Evolutionary conservation across 495 filamentous ascomycete species (phyloP).

Genomic region (Pyrenula aspistea): DNA sequence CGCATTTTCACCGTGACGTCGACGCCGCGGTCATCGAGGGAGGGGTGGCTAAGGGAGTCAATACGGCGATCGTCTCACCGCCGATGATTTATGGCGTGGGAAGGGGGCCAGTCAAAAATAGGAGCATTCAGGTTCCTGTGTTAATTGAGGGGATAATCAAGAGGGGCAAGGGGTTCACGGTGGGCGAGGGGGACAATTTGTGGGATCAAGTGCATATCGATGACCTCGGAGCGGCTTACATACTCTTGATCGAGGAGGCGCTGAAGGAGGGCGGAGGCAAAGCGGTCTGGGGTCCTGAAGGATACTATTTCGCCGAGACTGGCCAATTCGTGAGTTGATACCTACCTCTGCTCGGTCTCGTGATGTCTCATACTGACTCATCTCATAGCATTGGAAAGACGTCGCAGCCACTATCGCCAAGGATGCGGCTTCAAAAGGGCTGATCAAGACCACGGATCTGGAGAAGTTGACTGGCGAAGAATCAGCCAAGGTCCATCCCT

Average conservation of each 20-base stretch:
- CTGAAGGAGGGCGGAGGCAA: slow-evolving; percentile 26
- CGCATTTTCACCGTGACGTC: no score
- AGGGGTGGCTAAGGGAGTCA: no score
- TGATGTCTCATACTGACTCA: background rate
- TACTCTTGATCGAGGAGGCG: slow-evolving; percentile 44
- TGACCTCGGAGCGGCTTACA: slow-evolving; percentile 51
- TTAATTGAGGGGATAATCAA: slow-evolving; percentile 40
- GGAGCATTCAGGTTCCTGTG: slow-evolving; percentile 47
- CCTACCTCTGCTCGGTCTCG: no score
- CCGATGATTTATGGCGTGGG: slow-evolving; percentile 61
- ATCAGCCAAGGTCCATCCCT: slow-evolving; percentile 7
- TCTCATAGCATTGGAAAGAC: slow-evolving; percentile 34
- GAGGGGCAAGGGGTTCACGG: slow-evolving; percentile 40
- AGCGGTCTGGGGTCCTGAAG: slow-evolving; percentile 46
- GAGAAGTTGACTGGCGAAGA: slow-evolving; percentile 8
- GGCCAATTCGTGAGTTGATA: slow-evolving; percentile 33
- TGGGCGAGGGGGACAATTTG: slow-evolving; percentile 42
- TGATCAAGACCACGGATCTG: slow-evolving; percentile 37
- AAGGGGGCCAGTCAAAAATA: slow-evolving; percentile 49
- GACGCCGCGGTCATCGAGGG: no score
- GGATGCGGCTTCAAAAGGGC: slow-evolving; percentile 39
- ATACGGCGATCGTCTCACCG: slow-evolving; percentile 56
- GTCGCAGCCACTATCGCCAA: slow-evolving; percentile 37
- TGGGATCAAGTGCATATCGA: slow-evolving; percentile 60
- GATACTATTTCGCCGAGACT: slow-evolving; percentile 54